A percentile compares a stretch with the other conserved stretches of the same genome.
Evolutionary conservation across 257 asterid genomes (phyloP).

Genomic region (Rehmannia glutinosa): DNA sequence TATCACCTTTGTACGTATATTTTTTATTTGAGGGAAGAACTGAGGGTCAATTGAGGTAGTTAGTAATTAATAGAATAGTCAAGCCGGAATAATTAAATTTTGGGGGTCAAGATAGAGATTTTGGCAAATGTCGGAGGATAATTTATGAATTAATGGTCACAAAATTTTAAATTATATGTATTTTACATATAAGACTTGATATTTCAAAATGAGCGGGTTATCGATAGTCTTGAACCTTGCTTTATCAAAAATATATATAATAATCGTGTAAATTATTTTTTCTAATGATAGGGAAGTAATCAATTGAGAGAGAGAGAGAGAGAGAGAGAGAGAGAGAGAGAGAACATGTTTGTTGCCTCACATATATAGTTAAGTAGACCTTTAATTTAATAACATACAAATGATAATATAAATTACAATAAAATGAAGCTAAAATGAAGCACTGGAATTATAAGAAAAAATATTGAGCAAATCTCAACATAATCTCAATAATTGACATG

Average conservation of each 20-base stretch:
- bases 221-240: too few relatives aligned
- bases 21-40: neutral
- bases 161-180: neutral
- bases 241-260: neutral
- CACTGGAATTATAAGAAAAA: neutral
- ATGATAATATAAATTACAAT: neutral
- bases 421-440: neutral
- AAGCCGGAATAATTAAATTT: neutral
- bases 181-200: neutral
- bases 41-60: neutral
- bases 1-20: neutral
- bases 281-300: neutral
- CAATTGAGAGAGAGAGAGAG: too few relatives aligned
- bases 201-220: too few relatives aligned
- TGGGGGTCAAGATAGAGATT: neutral
- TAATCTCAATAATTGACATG: conserved; percentile 7
- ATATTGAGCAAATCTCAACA: neutral
- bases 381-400: too few relatives aligned
- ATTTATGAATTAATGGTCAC: too few relatives aligned
- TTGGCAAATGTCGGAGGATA: neutral
- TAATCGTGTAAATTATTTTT: neutral
- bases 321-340: too few relatives aligned
- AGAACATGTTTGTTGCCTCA: neutral
- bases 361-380: neutral
- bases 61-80: neutral